Percentiles rank a stretch among this genome's conserved stretches.
phyloP scores from a whole-genome alignment of 1,284 basidiomycete genomes.

The Puccinia novopanici region DNA sequence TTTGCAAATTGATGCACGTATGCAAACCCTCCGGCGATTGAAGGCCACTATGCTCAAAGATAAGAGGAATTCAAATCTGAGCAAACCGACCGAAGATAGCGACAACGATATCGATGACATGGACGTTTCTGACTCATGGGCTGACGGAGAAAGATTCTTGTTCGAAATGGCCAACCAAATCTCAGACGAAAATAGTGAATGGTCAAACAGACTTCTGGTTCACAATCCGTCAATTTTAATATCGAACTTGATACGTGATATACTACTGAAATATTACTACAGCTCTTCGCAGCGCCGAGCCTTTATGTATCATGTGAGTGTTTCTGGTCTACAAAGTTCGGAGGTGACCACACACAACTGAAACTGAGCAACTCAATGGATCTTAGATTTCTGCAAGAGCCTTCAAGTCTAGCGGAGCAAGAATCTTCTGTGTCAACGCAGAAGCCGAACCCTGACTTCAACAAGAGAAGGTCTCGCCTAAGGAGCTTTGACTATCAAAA shows the following conservation, averaged over 20 bases:
- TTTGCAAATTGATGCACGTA: conserved; percentile 40
- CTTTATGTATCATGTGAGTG: conserved; percentile 73
- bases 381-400: conserved; percentile 61
- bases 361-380: neutral
- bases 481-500: conserved; percentile 44
- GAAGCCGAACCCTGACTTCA: conserved; percentile 32
- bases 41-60: conserved; percentile 31
- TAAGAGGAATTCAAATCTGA: neutral
- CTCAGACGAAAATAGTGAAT: conserved; percentile 58
- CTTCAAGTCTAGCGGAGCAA: conserved; percentile 61
- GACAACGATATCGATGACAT: neutral
- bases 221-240: conserved; percentile 83
- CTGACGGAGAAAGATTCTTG: conserved; percentile 43
- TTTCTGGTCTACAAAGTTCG: neutral
- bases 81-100: neutral
- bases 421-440: conserved; percentile 17
- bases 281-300: conserved; percentile 73
- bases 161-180: conserved; percentile 49
- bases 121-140: conserved; percentile 24
- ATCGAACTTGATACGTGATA: conserved; percentile 76
- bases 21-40: conserved; percentile 39
- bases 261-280: conserved; percentile 86
- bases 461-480: conserved; percentile 40
- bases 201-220: conserved; percentile 86
- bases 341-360: no score